Percentiles rank a stretch among this genome's conserved stretches.
Conservation (phyloP, 306 rosid genomes). For the Fragaria nilgerrensis region DNA sequence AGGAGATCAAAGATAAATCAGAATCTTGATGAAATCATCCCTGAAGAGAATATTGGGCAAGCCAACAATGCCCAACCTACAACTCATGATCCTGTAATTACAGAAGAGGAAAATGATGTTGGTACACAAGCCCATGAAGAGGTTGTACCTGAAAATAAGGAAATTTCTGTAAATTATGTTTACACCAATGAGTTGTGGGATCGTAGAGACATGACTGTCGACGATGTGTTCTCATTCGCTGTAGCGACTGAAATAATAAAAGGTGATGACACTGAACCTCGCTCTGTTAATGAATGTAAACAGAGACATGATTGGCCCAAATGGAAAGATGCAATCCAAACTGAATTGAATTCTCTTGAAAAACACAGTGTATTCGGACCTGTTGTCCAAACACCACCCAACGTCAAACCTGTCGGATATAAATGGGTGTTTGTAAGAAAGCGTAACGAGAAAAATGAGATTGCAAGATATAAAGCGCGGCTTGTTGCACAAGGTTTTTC, state of each 20-base stretch:
- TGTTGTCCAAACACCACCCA: not conserved
- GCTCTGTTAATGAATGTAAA: not conserved
- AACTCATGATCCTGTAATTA: not conserved
- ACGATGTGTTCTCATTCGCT: not conserved
- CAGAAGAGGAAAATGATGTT: no score
- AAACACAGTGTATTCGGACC: not conserved
- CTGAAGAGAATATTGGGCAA: not conserved
- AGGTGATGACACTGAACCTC: not conserved
- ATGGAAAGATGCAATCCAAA: not conserved
- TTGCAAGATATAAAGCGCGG: no score
- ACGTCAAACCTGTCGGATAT: no score
- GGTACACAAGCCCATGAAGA: not conserved
- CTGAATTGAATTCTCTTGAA: not conserved
- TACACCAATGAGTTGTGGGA: not conserved
- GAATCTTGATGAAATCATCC: not conserved
- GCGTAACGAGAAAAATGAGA: not conserved
- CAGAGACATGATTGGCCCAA: not conserved
- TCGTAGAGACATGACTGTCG: not conserved
- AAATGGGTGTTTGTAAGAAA: no score
- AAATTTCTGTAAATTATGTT: not conserved
- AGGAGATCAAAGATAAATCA: not conserved
- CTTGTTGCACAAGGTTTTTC: no score
- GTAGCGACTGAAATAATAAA: not conserved
- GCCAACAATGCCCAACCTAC: no score
- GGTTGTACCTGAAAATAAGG: not conserved